Conservation (phyloP, 1,284 basidiomycete genomes). For the Erythrobasidium hasegawianum region DNA sequence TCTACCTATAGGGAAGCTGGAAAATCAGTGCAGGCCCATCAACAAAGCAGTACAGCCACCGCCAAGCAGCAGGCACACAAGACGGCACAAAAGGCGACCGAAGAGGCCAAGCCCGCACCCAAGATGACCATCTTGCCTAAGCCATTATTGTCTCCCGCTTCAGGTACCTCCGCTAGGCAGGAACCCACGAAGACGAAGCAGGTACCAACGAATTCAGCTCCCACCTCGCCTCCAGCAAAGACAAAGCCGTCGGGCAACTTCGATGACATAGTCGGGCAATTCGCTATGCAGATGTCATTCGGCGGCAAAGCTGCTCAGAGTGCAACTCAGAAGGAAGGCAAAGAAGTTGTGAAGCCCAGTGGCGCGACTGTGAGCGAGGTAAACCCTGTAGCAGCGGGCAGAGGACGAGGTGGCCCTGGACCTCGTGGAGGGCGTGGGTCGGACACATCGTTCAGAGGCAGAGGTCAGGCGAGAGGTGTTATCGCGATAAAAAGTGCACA, state of each 20-base stretch:
- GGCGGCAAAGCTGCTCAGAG: not conserved
- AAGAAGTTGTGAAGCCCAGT: not conserved
- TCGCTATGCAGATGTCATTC: slow-evolving; percentile 17
- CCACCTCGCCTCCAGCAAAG: slow-evolving; percentile 5
- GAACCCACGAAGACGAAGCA: slow-evolving; percentile 1
- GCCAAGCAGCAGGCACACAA: not conserved
- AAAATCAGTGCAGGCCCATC: too few species aligned
- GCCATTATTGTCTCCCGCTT: not conserved
- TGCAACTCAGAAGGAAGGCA: not conserved
- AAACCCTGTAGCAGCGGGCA: not conserved
- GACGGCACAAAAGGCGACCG: not conserved
- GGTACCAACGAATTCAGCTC: not conserved
- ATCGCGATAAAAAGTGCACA: too few species aligned
- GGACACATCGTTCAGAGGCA: not conserved
- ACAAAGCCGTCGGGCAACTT: slow-evolving; percentile 7
- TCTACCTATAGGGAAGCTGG: too few species aligned
- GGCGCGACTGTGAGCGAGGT: not conserved
- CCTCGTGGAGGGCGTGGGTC: slow-evolving; percentile 9
- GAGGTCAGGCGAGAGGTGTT: not conserved
- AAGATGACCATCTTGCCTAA: slow-evolving; percentile 30
- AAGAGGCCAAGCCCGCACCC: not conserved
- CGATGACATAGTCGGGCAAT: slow-evolving; percentile 27
- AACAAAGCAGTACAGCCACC: not conserved
- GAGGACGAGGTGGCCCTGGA: not conserved
- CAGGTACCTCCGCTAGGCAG: too few species aligned